These are phyloP conservation scores for Boehmeria nivea DNA, from an alignment of 306 rosid species.

Conservation along the genomic window DNA sequence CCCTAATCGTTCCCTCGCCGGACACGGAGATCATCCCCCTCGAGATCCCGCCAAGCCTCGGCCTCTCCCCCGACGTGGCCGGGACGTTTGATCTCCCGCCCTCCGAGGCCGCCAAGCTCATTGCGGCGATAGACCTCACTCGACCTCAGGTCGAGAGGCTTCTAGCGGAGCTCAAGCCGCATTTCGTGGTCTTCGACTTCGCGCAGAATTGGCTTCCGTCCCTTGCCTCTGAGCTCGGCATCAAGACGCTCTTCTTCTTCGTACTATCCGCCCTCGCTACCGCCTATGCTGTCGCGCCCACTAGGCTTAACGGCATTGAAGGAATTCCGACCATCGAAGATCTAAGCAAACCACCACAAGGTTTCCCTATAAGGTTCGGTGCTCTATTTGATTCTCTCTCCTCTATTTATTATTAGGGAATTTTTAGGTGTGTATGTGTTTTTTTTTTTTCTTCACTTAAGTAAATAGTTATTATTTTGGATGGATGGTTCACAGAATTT, in stretches of 20 bases:
- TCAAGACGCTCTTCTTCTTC: slow-evolving; percentile 33
- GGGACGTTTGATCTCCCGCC: slow-evolving; percentile 33
- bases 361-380: slow-evolving; percentile 20
- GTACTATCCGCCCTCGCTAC: slow-evolving; percentile 26
- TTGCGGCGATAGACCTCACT: slow-evolving; percentile 30
- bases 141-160: slow-evolving; percentile 30
- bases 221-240: slow-evolving; percentile 37
- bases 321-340: slow-evolving; percentile 22
- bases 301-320: slow-evolving; percentile 8
- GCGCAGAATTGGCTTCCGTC: slow-evolving; percentile 52
- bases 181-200: slow-evolving; percentile 44
- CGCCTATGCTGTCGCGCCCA: slow-evolving; percentile 25
- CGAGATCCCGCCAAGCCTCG: slow-evolving; percentile 8
- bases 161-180: slow-evolving; percentile 36
- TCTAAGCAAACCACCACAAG: slow-evolving; percentile 31
- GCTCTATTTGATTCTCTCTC: too few species aligned
- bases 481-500: too few species aligned
- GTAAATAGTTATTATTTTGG: too few species aligned
- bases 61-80: slow-evolving; percentile 15
- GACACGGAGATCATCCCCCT: slow-evolving; percentile 25
- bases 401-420: not conserved
- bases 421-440: not conserved
- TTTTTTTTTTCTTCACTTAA: too few species aligned
- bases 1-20: slow-evolving; percentile 28
- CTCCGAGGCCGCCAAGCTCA: slow-evolving; percentile 13